Percentiles rank a stretch among this genome's conserved stretches.
These are phyloP conservation scores for Dactylellina cionopaga DNA, from an alignment of 2,329 filamentous ascomycete genomes.

Conservation along the genomic window DNA sequence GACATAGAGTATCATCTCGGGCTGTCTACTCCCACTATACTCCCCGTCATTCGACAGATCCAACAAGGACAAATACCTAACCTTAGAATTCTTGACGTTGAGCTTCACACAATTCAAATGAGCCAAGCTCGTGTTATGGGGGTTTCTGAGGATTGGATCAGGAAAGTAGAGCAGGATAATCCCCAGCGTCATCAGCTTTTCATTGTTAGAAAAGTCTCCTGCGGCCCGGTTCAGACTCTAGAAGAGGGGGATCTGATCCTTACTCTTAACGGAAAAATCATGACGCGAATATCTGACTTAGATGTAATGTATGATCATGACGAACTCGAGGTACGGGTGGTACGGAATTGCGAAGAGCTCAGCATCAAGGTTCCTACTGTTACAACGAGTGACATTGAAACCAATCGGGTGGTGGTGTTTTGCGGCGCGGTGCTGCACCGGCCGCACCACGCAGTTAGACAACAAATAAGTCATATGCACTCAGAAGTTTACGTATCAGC, in stretches of 20 bases:
- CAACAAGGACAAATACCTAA: slow-evolving; percentile 81
- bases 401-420: slow-evolving; percentile 89
- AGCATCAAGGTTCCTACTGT: slow-evolving; percentile 82
- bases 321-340: slow-evolving; percentile 81
- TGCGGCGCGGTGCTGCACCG: slow-evolving; percentile 93
- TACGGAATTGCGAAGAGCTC: slow-evolving; percentile 84
- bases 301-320: slow-evolving; percentile 96
- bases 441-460: slow-evolving; percentile 93
- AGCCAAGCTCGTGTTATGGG: slow-evolving; percentile 97
- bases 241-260: slow-evolving; percentile 92
- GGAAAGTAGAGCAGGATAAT: slow-evolving; percentile 86
- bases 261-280: slow-evolving; percentile 87
- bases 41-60: slow-evolving; percentile 88
- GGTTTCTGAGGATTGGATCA: slow-evolving; percentile 93
- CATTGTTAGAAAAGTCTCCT: slow-evolving; percentile 92
- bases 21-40: slow-evolving; percentile 83
- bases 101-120: slow-evolving; percentile 96
- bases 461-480: slow-evolving; percentile 96
- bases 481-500: slow-evolving; percentile 96
- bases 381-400: slow-evolving; percentile 88
- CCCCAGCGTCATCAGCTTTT: slow-evolving; percentile 94
- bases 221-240: slow-evolving; percentile 72
- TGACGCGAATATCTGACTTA: slow-evolving; percentile 90
- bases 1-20: slow-evolving; percentile 98
- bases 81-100: slow-evolving; percentile 89